Evolutionary conservation across 164 flowering plant genomes (phyloP), one percentile per base, ranked within the genome.

Genomic region (Brasenia schreberi): DNA sequence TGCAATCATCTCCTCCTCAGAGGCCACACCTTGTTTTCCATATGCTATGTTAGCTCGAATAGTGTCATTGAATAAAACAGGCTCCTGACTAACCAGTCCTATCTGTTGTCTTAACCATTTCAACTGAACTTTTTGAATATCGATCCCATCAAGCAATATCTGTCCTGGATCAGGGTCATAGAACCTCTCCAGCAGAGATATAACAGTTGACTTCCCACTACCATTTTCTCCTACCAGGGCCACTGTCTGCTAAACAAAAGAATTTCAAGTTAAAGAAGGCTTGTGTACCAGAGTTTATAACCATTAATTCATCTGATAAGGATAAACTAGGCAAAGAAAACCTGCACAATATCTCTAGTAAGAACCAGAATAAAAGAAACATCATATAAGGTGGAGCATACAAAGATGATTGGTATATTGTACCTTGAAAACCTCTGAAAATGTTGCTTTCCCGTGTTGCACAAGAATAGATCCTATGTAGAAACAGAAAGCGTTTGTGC

Each of bases 221-320:
- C 93, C 93, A 71, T 90, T 87, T 67, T 87, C 93, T 59, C 96
- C 93, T 10, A 90, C 96, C 17, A 87, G 82, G 12, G 91, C 93
- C 45, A 87, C 85, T 7, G 88, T 84, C 96, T 87, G 81, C 76
- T 72, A 1, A 70, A 39, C 43, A 61, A 33, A 33, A 33, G 39
- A 33, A 33, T 33, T 33, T 33, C 39, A 33, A 33, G 39, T 33
- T 33, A 33, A 33, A 33, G 39, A 1, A 33, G 39, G 39, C 39
- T 33, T 33, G 39, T 33, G 3, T 33, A 33, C 39, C 39, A 33
- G 39, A 33, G 39, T 33, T 33, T 33, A 33, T 2, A 33, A 33
- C 39, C 39, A 33, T 33, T 33, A 2, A 33, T 33, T 2, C 39
- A 33, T 33, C 39, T 33, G 39, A 33, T 33, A 33, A 33, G 39